Evolutionary conservation across 2,329 filamentous ascomycete species (phyloP), one percentile per base, ranked within the genome.

Genomic region (Cordyceps javanica): DNA sequence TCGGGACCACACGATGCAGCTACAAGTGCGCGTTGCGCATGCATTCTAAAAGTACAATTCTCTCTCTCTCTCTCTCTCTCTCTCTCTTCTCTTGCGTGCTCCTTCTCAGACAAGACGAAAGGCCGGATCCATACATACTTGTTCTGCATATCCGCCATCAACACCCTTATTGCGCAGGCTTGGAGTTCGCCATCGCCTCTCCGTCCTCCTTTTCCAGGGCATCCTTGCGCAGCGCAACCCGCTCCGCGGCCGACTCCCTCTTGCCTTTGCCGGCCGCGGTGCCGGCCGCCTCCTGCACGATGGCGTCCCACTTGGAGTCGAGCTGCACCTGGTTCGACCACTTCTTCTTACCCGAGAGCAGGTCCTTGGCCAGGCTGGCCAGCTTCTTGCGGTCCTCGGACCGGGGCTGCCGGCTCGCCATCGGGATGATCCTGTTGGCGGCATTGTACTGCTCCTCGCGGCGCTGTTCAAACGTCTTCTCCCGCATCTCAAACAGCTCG

Each of bases 341-440:
- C 61, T 75, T 76, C 65, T 80, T 75, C 69, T 82, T 77, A 21
- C 85, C 83, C 51, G 76, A 72, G 62, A 89, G 70, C 65, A 91
- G 67, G 65, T 78, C 75, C 73, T 82, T 77, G 19, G 88, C 89
- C 72, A 88, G 73, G 68, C 80, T 76, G 25, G 87, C 86, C 72
- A 89, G 63, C 59, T 73, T 66, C 64, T 75, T 68, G 42, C 76
- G 71, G 59, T 76, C 71, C 61, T 69, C 68, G 55, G 75, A 68
- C 62, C 71, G 66, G 46, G 73, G 72, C 66, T 71, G 68, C 62
- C 71, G 71, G 65, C 80, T 74, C 57, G 71, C 71, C 56, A 76
- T 61, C 5, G 72, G 67, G 44, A 76, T 69, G 70, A 68, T 55
- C 59, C 65, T 62, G 55, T 68, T 65, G 48, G 71, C 67, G 59